phyloP scores from a whole-genome alignment of 2,329 filamentous ascomycete genomes.

The Dendryphion nanum region DNA sequence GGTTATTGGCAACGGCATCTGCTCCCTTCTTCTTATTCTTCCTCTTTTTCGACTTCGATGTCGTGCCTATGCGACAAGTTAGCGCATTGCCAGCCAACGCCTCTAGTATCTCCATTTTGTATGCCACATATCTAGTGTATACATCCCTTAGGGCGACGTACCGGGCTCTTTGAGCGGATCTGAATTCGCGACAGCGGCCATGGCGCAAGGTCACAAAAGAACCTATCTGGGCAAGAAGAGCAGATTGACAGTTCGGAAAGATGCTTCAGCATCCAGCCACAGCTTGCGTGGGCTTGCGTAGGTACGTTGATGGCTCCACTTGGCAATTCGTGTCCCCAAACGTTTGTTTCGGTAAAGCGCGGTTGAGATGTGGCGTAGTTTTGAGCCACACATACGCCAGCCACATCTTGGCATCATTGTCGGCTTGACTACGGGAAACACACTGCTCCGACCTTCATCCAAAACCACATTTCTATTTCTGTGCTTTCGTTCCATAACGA shows the following conservation, averaged over 20 bases:
- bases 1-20: conserved; percentile 19
- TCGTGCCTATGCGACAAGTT: conserved; percentile 17
- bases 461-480: no score
- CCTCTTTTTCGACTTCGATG: conserved; percentile 41
- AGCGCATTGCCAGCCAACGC: background rate
- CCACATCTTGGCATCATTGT: no score
- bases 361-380: conserved; percentile 18
- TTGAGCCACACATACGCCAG: conserved; percentile 21
- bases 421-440: no score
- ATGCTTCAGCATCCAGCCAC: conserved; percentile 1
- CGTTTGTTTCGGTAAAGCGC: conserved; percentile 25
- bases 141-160: conserved; percentile 26
- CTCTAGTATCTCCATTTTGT: no score
- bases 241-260: conserved; percentile 3
- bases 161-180: conserved; percentile 34
- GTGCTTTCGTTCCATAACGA: no score
- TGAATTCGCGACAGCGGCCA: conserved; percentile 27
- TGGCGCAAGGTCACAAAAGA: conserved; percentile 9
- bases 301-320: conserved; percentile 26
- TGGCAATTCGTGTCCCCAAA: conserved; percentile 37
- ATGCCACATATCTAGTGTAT: no score
- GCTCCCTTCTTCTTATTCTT: conserved; percentile 40
- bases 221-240: conserved; percentile 7
- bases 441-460: no score
- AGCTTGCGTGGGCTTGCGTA: conserved; percentile 9